Evolutionary conservation across 192 early-diverging fungal species (phyloP).

Genomic region (Podila clonocystis): DNA sequence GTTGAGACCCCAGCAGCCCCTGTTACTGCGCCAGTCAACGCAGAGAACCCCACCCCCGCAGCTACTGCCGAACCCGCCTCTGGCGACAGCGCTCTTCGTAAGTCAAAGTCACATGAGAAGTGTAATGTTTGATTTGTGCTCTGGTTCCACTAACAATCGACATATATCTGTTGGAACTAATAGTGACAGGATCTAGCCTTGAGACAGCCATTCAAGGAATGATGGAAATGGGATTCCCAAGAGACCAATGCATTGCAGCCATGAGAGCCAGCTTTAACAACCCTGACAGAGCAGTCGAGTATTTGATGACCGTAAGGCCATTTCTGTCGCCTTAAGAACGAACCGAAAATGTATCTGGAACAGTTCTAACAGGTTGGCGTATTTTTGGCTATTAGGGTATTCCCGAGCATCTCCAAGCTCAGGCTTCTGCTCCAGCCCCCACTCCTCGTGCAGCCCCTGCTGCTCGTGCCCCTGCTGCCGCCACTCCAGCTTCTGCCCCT

Average conservation of each 20-base stretch:
- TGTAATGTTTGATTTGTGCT: background rate
- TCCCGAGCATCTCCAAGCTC: constrained; percentile 72
- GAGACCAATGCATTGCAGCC: constrained; percentile 85
- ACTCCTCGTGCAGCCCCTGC: constrained; percentile 41
- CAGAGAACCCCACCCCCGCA: constrained; percentile 52
- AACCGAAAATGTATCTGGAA: background rate
- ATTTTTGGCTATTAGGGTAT: constrained; percentile 71
- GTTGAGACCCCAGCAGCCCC: constrained; percentile 48
- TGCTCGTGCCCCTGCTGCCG: constrained; percentile 13
- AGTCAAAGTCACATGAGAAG: background rate
- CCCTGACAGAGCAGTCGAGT: constrained; percentile 96
- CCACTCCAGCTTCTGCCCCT: constrained; percentile 41
- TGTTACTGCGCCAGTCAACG: constrained; percentile 50
- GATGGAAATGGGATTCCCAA: constrained; percentile 95
- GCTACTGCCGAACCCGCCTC: constrained; percentile 53
- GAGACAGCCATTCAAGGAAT: constrained; percentile 87
- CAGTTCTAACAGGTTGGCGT: background rate
- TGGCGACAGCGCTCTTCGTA: constrained; percentile 43
- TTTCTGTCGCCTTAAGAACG: background rate
- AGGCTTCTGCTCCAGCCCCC: constrained; percentile 55
- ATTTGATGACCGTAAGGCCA: constrained; percentile 80
- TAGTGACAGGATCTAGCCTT: constrained; percentile 82
- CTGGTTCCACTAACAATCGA: background rate
- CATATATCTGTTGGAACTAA: constrained; percentile 6
- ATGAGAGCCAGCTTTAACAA: constrained; percentile 99